Evolutionary conservation across 768 basidiomycete species (phyloP).

Genomic region (Chalciporus pseudorubinellus): DNA sequence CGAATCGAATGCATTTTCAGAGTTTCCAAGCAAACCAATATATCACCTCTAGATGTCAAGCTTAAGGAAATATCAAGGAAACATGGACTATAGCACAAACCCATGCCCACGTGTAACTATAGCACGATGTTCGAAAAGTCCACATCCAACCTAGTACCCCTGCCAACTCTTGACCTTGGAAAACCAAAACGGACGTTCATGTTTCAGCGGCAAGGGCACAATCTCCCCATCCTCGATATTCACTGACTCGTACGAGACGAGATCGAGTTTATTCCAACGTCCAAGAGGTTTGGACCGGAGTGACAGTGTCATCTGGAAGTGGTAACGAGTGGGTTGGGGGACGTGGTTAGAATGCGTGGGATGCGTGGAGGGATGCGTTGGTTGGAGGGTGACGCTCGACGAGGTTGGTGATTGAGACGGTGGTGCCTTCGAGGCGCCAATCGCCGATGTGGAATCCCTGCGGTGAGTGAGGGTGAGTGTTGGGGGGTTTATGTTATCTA

Average conservation of each 20-base stretch:
- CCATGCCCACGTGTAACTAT: not conserved
- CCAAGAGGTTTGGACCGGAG: conserved; percentile 74
- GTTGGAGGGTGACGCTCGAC: conserved; percentile 39
- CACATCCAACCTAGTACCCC: conserved; percentile 8
- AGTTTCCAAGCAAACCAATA: not conserved
- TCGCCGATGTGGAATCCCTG: conserved; percentile 72
- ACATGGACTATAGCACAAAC: too few relatives aligned
- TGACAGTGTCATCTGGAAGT: conserved; percentile 70
- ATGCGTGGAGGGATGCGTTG: conserved; percentile 1
- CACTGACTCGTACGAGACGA: conserved; percentile 71
- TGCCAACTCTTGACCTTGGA: conserved; percentile 79
- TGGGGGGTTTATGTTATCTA: not conserved
- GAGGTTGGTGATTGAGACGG: conserved; percentile 61
- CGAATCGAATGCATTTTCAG: not conserved
- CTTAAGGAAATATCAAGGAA: too few relatives aligned
- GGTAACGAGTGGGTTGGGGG: conserved; percentile 45
- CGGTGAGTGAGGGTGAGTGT: not conserved
- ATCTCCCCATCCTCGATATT: conserved; percentile 74
- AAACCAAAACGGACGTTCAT: conserved; percentile 92
- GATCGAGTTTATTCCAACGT: conserved; percentile 79
- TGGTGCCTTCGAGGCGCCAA: conserved; percentile 67
- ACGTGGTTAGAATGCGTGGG: conserved; percentile 8
- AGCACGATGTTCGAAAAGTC: not conserved
- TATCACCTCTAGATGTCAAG: not conserved
- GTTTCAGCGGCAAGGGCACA: conserved; percentile 66